These are phyloP conservation scores for Russula olivacea DNA, from an alignment of 768 basidiomycete genomes.

Conservation along the genomic window DNA sequence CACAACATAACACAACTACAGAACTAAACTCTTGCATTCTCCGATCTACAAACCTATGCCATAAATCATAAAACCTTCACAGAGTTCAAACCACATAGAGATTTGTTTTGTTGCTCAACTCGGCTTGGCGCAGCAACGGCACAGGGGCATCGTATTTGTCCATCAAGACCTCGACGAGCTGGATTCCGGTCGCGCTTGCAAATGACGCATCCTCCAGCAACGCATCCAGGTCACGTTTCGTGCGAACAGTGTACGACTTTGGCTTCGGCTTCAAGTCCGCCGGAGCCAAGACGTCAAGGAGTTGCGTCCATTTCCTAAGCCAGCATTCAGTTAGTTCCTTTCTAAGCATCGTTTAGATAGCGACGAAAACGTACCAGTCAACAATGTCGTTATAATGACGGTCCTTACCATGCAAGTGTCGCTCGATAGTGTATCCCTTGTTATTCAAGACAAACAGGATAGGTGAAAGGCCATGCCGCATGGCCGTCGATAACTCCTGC, in stretches of 20 bases:
- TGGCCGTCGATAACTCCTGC: conserved; percentile 83
- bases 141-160: conserved; percentile 63
- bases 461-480: conserved; percentile 63
- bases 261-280: conserved; percentile 41
- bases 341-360: background rate
- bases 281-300: conserved; percentile 58
- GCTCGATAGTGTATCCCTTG: conserved; percentile 83
- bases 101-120: conserved; percentile 48
- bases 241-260: conserved; percentile 60
- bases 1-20: background rate
- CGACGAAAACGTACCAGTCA: conserved; percentile 45
- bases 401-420: conserved; percentile 59
- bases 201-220: conserved; percentile 64
- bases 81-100: conserved; percentile 32
- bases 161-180: conserved; percentile 80
- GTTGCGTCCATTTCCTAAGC: conserved; percentile 54
- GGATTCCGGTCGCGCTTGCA: conserved; percentile 56
- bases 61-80: background rate
- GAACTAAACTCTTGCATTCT: background rate
- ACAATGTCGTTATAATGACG: conserved; percentile 84
- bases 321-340: background rate
- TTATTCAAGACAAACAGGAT: conserved; percentile 84
- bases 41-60: background rate
- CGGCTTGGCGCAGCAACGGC: conserved; percentile 51
- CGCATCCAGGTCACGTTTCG: conserved; percentile 57